These are phyloP conservation scores for Mrakia blollopis DNA, from an alignment of 768 basidiomycete species.

Conservation along the genomic window DNA sequence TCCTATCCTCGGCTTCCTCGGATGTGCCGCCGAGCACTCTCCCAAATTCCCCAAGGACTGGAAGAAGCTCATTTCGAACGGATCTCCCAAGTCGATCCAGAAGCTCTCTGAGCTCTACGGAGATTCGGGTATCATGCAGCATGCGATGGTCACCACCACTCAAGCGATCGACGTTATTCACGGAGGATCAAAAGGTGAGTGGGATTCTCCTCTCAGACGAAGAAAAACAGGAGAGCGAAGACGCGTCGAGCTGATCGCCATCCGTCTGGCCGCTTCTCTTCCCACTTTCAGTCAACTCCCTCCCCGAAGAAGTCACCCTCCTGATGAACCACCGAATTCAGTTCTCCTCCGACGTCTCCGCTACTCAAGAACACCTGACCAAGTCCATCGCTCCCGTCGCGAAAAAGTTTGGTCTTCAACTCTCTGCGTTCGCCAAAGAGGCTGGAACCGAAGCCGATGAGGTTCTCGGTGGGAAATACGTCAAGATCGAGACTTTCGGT, in stretches of 20 bases:
- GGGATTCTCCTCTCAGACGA: background rate
- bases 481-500: slow-evolving; percentile 25
- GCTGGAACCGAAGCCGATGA: background rate
- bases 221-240: no score
- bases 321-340: slow-evolving; percentile 31
- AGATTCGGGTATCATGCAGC: background rate
- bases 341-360: slow-evolving; percentile 21
- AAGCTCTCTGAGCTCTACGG: slow-evolving; percentile 36
- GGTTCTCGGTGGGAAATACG: slow-evolving; percentile 7
- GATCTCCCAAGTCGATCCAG: slow-evolving; percentile 35
- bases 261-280: background rate
- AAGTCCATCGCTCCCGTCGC: slow-evolving; percentile 26
- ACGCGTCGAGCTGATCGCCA: background rate
- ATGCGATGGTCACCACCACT: slow-evolving; percentile 39
- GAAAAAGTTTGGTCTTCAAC: background rate
- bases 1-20: slow-evolving; percentile 38
- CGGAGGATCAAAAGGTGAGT: slow-evolving; percentile 40
- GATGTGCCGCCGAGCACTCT: slow-evolving; percentile 38
- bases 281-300: slow-evolving; percentile 14
- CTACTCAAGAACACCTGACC: slow-evolving; percentile 15
- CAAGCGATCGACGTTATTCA: slow-evolving; percentile 42
- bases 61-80: slow-evolving; percentile 35
- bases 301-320: slow-evolving; percentile 29
- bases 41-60: slow-evolving; percentile 38
- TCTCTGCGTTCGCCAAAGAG: slow-evolving; percentile 24